These are phyloP conservation scores for Ganoderma lucidum DNA, from an alignment of 1,284 basidiomycete genomes.

Conservation along the genomic window DNA sequence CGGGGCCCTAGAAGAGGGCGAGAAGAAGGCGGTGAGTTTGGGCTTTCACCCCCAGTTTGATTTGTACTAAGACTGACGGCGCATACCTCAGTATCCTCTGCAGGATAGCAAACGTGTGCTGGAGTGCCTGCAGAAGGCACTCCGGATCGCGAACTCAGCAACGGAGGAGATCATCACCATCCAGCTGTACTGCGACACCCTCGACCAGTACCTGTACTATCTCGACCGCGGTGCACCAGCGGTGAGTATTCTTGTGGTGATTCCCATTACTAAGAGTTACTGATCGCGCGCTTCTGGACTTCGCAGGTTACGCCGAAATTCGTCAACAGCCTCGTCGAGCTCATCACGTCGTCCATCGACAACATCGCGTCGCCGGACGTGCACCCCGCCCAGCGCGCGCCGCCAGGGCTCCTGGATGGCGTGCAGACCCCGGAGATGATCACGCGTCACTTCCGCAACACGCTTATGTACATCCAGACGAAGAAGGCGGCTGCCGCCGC, in stretches of 20 bases:
- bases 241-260: slow-evolving; percentile 54
- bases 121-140: slow-evolving; percentile 93
- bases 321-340: slow-evolving; percentile 91
- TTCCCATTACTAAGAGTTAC: not conserved
- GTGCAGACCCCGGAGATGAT: slow-evolving; percentile 94
- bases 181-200: slow-evolving; percentile 92
- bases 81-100: slow-evolving; percentile 71
- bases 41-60: slow-evolving; percentile 42
- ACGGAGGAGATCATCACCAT: slow-evolving; percentile 95
- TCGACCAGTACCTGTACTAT: slow-evolving; percentile 94
- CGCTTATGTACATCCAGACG: slow-evolving; percentile 82
- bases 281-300: not conserved
- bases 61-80: not conserved
- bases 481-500: slow-evolving; percentile 62
- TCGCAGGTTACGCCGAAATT: slow-evolving; percentile 89
- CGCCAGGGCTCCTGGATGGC: slow-evolving; percentile 87
- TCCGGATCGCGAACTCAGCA: slow-evolving; percentile 92
- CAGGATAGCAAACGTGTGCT: slow-evolving; percentile 95
- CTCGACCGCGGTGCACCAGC: slow-evolving; percentile 91
- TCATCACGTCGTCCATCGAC: slow-evolving; percentile 92
- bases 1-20: slow-evolving; percentile 53
- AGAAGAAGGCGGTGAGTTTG: slow-evolving; percentile 66
- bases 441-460: slow-evolving; percentile 90
- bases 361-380: slow-evolving; percentile 85
- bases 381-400: slow-evolving; percentile 82